phyloP scores from a whole-genome alignment of 192 early-diverging fungal genomes.

The Chytriomyces hyalinus region DNA sequence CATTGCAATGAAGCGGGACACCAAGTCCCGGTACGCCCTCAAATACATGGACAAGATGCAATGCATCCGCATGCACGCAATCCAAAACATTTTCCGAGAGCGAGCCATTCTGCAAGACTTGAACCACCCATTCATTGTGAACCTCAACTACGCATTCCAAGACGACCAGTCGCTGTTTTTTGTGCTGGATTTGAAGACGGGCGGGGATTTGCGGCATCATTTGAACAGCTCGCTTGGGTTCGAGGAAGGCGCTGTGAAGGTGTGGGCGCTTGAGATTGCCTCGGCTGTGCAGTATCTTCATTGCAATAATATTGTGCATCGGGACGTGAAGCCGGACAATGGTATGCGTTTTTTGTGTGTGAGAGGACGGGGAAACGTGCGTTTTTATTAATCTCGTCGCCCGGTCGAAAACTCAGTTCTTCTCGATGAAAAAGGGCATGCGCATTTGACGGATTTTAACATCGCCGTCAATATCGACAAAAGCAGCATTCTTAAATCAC shows the following conservation, averaged over 20 bases:
- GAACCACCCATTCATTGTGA: constrained; percentile 52
- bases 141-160: constrained; percentile 94
- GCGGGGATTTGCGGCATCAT: constrained; percentile 93
- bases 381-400: background rate
- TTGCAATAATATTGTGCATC: constrained; percentile 80
- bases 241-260: constrained; percentile 74
- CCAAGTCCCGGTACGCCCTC: constrained; percentile 80
- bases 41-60: constrained; percentile 97
- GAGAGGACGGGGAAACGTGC: background rate
- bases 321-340: constrained; percentile 96
- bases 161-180: constrained; percentile 94
- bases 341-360: constrained; percentile 25
- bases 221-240: constrained; percentile 72
- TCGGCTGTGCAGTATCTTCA: constrained; percentile 86
- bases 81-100: constrained; percentile 91
- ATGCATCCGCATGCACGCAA: constrained; percentile 83
- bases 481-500: constrained; percentile 74
- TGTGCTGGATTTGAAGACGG: constrained; percentile 95
- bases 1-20: constrained; percentile 86
- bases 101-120: constrained; percentile 71
- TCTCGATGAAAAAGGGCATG: constrained; percentile 81
- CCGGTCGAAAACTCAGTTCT: constrained; percentile 48
- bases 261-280: constrained; percentile 88
- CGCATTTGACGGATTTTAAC: constrained; percentile 94
- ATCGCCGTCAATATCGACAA: constrained; percentile 83